Evolutionary conservation across 139 green algal species (phyloP).

Genomic region (Chlorella sp.): DNA sequence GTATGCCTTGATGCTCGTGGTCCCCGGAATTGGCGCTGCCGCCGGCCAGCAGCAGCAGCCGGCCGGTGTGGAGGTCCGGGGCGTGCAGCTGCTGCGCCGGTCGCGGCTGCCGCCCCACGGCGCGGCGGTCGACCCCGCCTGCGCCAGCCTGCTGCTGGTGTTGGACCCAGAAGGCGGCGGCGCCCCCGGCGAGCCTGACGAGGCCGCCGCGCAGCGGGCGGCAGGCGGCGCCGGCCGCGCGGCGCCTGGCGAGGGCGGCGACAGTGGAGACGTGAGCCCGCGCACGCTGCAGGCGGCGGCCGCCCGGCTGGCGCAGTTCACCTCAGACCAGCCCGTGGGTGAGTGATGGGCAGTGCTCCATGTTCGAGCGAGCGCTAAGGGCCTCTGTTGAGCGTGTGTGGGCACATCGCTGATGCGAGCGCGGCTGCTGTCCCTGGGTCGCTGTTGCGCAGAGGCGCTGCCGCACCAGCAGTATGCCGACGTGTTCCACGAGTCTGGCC

Average conservation of each 20-base stretch:
- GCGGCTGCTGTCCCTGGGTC: too few species aligned
- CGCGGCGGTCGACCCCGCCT: slow-evolving; percentile 13
- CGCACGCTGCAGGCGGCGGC: slow-evolving; percentile 61
- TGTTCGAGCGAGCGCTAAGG: too few species aligned
- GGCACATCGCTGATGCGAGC: too few species aligned
- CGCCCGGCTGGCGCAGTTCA: slow-evolving; percentile 63
- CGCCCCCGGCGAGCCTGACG: neutral
- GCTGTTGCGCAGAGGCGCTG: slow-evolving; percentile 37
- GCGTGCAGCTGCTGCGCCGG: slow-evolving; percentile 32
- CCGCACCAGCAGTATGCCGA: slow-evolving; percentile 63
- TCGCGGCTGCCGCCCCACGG: slow-evolving; percentile 48
- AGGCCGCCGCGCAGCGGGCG: slow-evolving; percentile 9
- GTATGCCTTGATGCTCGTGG: slow-evolving; percentile 25
- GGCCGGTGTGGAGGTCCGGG: slow-evolving; percentile 7
- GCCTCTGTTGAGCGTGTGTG: too few species aligned
- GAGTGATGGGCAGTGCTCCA: too few species aligned
- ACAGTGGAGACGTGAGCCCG: slow-evolving; percentile 51
- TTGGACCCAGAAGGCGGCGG: slow-evolving; percentile 45
- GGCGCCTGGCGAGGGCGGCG: neutral
- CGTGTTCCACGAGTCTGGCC: slow-evolving; percentile 62
- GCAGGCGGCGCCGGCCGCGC: neutral
- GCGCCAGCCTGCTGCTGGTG: slow-evolving; percentile 38
- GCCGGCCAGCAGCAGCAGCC: neutral
- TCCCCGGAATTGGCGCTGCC: neutral
- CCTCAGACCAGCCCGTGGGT: slow-evolving; percentile 40